Evolutionary conservation across 805 yeast genomes (phyloP).

Genomic region (Metschnikowia lachancei): DNA sequence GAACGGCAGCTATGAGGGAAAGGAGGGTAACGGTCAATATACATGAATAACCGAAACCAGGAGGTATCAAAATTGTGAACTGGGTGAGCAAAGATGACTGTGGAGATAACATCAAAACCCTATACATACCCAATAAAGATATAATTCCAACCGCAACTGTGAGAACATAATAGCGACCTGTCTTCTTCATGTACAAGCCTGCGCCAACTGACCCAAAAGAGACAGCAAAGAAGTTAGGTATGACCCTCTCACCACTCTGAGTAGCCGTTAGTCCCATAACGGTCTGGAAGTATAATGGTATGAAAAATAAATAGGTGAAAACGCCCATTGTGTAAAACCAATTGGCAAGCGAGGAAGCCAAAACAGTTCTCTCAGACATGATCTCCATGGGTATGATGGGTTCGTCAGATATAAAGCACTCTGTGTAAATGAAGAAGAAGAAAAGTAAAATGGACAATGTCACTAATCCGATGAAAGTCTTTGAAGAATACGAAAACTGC

Average conservation of each 20-base stretch:
- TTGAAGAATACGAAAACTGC: slow-evolving; percentile 47
- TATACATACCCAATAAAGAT: slow-evolving; percentile 46
- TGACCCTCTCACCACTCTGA: slow-evolving; percentile 53
- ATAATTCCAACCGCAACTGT: slow-evolving; percentile 42
- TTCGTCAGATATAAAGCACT: slow-evolving; percentile 50
- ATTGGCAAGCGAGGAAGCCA: slow-evolving; percentile 63
- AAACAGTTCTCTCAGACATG: slow-evolving; percentile 55
- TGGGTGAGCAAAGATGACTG: slow-evolving; percentile 36
- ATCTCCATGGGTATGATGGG: slow-evolving; percentile 69
- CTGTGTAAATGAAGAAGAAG: slow-evolving; percentile 49
- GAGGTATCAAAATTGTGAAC: slow-evolving; percentile 45
- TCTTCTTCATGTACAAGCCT: slow-evolving; percentile 63
- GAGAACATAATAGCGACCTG: slow-evolving; percentile 61
- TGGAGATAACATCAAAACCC: slow-evolving; percentile 33
- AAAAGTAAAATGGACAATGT: slow-evolving; percentile 34
- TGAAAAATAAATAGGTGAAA: slow-evolving; percentile 61
- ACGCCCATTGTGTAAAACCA: slow-evolving; percentile 70
- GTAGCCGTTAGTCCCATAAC: slow-evolving; percentile 54
- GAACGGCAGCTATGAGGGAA: slow-evolving; percentile 75
- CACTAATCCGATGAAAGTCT: slow-evolving; percentile 36
- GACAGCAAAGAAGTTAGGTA: slow-evolving; percentile 69
- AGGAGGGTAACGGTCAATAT: slow-evolving; percentile 68
- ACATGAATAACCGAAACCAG: slow-evolving; percentile 66
- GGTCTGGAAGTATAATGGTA: slow-evolving; percentile 64
- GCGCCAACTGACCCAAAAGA: slow-evolving; percentile 64